Conservation (phyloP, 345 rosid species). For the Mercurialis annua region DNA sequence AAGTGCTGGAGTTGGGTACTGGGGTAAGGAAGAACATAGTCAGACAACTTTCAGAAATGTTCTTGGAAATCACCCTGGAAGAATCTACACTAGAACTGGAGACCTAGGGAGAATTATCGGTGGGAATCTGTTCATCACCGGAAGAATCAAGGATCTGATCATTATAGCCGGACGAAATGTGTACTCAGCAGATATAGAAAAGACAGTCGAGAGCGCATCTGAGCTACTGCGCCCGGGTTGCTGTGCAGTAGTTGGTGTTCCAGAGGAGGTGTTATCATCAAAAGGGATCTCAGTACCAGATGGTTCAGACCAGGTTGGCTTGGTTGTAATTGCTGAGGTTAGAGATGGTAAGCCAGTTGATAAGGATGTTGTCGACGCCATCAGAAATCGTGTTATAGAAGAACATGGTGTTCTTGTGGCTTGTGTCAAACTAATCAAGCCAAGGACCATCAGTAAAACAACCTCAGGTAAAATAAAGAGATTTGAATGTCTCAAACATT, state of each 20-base stretch:
- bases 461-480: slow-evolving; percentile 75
- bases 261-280: slow-evolving; percentile 53
- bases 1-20: slow-evolving; percentile 65
- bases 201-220: slow-evolving; percentile 61
- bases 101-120: slow-evolving; percentile 60
- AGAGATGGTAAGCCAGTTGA: slow-evolving; percentile 47
- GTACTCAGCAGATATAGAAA: slow-evolving; percentile 65
- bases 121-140: slow-evolving; percentile 56
- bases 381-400: slow-evolving; percentile 45
- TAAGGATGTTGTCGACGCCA: slow-evolving; percentile 36
- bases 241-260: slow-evolving; percentile 67
- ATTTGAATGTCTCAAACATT: slow-evolving; percentile 62
- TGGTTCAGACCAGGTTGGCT: slow-evolving; percentile 55
- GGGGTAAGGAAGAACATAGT: slow-evolving; percentile 60
- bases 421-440: slow-evolving; percentile 52
- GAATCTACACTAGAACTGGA: slow-evolving; percentile 54
- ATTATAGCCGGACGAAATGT: slow-evolving; percentile 68
- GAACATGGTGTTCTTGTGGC: slow-evolving; percentile 61
- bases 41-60: slow-evolving; percentile 48
- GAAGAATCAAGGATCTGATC: slow-evolving; percentile 72
- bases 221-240: slow-evolving; percentile 61
- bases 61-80: slow-evolving; percentile 35
- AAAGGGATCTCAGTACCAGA: slow-evolving; percentile 57
- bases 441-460: slow-evolving; percentile 60
- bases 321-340: slow-evolving; percentile 67